Conservation (phyloP, 495 filamentous ascomycete genomes). For the Xylaria grammica region DNA sequence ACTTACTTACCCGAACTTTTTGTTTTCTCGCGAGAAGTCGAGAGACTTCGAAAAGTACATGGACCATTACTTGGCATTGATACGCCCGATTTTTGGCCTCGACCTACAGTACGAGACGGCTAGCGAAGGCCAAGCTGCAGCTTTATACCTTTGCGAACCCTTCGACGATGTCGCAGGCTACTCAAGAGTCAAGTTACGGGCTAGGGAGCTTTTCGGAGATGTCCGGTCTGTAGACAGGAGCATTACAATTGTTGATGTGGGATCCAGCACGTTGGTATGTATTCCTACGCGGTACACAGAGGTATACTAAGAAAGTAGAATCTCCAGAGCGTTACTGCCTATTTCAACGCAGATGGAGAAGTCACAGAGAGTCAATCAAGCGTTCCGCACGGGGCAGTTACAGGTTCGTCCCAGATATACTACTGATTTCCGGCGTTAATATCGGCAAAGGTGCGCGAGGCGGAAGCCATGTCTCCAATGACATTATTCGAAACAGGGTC, state of each 20-base stretch:
- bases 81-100: neutral
- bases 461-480: too few species aligned
- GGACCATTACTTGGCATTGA: neutral
- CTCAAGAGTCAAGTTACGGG: neutral
- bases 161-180: neutral
- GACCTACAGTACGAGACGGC: neutral
- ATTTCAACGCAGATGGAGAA: neutral
- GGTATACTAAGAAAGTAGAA: neutral
- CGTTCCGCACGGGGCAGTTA: neutral
- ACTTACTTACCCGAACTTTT: neutral
- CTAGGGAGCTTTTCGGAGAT: neutral
- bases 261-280: neutral
- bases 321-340: neutral
- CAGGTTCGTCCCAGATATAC: neutral
- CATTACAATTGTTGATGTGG: neutral
- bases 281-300: neutral
- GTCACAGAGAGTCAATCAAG: neutral
- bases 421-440: neutral
- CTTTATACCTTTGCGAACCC: neutral
- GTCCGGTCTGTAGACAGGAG: neutral
- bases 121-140: neutral
- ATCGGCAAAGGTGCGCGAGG: neutral
- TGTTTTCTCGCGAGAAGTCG: neutral
- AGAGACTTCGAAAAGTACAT: neutral
- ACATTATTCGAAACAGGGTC: too few species aligned